These are phyloP conservation scores for Mycena galopus DNA, from an alignment of 768 basidiomycete species.

Conservation along the genomic window DNA sequence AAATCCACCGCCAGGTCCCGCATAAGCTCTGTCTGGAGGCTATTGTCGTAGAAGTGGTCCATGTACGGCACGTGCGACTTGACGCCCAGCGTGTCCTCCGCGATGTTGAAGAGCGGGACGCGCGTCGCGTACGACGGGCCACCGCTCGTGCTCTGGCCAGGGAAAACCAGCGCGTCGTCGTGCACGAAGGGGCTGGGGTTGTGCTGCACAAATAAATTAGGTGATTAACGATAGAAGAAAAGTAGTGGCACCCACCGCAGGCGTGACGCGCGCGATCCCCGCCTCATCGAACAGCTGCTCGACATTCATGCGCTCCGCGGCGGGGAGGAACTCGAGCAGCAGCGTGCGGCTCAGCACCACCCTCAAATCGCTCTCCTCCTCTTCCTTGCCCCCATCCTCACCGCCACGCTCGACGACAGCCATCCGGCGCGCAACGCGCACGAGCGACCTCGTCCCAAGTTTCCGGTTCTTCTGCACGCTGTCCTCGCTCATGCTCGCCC, in stretches of 20 bases:
- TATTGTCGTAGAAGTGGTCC: conserved; percentile 81
- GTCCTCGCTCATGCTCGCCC: conserved; percentile 66
- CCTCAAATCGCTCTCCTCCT: conserved; percentile 52
- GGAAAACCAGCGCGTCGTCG: conserved; percentile 59
- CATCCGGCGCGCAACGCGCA: conserved; percentile 66
- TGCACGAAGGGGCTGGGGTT: conserved; percentile 60
- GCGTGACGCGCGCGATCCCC: conserved; percentile 56
- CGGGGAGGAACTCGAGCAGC: conserved; percentile 72
- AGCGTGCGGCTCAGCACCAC: conserved; percentile 62
- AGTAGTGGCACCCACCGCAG: conserved; percentile 52
- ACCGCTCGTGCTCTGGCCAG: conserved; percentile 53
- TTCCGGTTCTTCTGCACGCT: conserved; percentile 72
- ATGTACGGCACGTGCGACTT: conserved; percentile 74
- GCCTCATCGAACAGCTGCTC: conserved; percentile 64
- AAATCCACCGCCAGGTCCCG: conserved; percentile 73
- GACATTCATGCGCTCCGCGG: conserved; percentile 68
- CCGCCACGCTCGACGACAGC: conserved; percentile 57
- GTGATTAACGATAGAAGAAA: background rate
- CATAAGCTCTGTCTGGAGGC: conserved; percentile 76
- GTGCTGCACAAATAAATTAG: conserved; percentile 50
- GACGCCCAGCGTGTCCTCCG: conserved; percentile 66
- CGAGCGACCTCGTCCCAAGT: conserved; percentile 71
- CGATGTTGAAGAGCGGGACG: conserved; percentile 64
- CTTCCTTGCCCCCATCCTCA: conserved; percentile 18
- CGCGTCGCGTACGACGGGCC: conserved; percentile 47